These are phyloP conservation scores for Cyclotella sp. DNA, from an alignment of 108 stramenopile genomes.

Conservation along the genomic window DNA sequence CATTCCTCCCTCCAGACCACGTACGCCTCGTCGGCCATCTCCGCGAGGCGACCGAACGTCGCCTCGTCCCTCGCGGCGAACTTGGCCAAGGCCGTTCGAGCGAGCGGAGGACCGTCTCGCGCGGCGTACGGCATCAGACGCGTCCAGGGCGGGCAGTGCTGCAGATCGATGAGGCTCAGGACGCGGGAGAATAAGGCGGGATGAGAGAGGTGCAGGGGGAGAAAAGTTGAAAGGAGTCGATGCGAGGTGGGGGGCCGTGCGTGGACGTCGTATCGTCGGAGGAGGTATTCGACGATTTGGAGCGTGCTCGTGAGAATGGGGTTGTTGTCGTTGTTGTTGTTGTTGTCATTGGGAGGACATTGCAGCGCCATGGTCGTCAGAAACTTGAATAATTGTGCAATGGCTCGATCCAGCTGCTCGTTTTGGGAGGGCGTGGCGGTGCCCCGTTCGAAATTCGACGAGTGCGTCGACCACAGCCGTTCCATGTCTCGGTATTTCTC, in stretches of 20 bases:
- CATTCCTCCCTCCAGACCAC: conserved; percentile 12
- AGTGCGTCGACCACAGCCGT: conserved; percentile 20
- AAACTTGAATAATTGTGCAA: conserved; percentile 29
- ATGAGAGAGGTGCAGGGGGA: conserved; percentile 49
- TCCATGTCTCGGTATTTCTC: conserved; percentile 3
- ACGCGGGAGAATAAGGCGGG: conserved; percentile 54
- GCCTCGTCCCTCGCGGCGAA: conserved; percentile 58
- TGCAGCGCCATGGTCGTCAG: conserved; percentile 27
- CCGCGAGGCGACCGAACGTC: conserved; percentile 35
- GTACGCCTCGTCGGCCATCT: conserved; percentile 41
- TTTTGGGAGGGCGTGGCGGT: conserved; percentile 40
- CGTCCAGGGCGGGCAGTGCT: conserved; percentile 49
- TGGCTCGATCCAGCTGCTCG: conserved; percentile 30
- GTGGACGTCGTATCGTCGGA: conserved; percentile 77
- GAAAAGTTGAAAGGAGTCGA: conserved; percentile 46
- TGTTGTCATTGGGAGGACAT: neutral
- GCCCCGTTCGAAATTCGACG: conserved; percentile 49
- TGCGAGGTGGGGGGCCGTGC: conserved; percentile 34
- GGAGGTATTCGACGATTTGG: conserved; percentile 77
- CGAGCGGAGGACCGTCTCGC: conserved; percentile 30
- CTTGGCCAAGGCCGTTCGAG: conserved; percentile 58
- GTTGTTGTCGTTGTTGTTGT: neutral
- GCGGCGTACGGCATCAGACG: conserved; percentile 73
- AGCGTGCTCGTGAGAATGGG: conserved; percentile 27
- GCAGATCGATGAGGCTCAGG: conserved; percentile 67